Percentiles rank a stretch among this genome's conserved stretches.
Conservation (phyloP, 345 rosid species). For the Eucalyptus dawsonii region DNA sequence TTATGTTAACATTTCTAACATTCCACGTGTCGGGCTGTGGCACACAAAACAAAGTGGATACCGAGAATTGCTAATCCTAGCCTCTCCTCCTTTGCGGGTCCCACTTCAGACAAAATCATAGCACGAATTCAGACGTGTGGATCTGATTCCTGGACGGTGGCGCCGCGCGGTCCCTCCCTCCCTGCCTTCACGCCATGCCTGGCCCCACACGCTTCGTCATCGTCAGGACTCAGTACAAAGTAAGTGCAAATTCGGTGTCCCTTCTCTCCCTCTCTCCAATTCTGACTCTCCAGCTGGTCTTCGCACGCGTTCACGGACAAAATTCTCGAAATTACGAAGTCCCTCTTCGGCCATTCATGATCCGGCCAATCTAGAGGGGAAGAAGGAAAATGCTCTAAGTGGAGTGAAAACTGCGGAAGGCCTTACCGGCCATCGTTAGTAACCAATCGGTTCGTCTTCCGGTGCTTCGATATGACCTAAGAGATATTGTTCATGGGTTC, state of each 20-base stretch:
- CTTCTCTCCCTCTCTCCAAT: not conserved
- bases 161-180: not conserved
- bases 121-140: not conserved
- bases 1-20: not conserved
- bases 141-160: not conserved
- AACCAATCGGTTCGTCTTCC: not conserved
- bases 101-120: not conserved
- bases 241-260: not conserved
- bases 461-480: not conserved
- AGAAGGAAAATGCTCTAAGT: not conserved
- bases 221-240: not conserved
- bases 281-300: not conserved
- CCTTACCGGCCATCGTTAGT: not conserved
- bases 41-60: not conserved
- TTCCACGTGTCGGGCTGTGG: not conserved
- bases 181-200: not conserved
- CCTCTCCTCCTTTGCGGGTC: not conserved
- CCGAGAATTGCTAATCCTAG: not conserved
- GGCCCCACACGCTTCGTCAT: not conserved
- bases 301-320: not conserved
- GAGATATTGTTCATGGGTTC: not conserved
- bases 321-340: not conserved
- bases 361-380: too few relatives aligned
- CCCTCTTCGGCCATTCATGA: too few relatives aligned
- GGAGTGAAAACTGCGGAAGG: not conserved